Conservation (phyloP, 441 rosid species). For the Gossypium laxum region DNA sequence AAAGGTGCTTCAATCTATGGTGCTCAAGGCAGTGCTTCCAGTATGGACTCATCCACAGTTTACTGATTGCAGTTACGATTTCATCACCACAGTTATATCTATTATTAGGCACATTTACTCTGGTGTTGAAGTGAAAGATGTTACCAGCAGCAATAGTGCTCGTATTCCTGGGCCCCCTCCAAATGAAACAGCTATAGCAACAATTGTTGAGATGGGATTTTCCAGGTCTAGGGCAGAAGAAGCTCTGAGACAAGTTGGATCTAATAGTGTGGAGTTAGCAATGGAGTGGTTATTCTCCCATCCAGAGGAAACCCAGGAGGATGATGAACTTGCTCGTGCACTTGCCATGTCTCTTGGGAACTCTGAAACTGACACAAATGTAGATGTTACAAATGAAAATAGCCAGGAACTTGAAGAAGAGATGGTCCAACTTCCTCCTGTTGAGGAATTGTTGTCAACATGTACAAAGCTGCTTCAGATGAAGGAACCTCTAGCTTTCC, state of each 20-base stretch:
- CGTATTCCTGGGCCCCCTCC: conserved; percentile 84
- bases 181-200: conserved; percentile 72
- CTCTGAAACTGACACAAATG: conserved; percentile 70
- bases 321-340: conserved; percentile 98
- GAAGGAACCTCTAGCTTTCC: conserved; percentile 85
- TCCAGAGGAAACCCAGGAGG: conserved; percentile 86
- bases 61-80: conserved; percentile 72
- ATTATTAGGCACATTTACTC: conserved; percentile 81
- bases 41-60: conserved; percentile 88
- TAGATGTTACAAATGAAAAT: conserved; percentile 42
- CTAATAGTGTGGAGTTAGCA: conserved; percentile 91
- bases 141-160: conserved; percentile 37
- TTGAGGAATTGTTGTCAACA: conserved; percentile 77
- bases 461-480: conserved; percentile 80
- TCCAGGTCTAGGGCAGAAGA: conserved; percentile 92
- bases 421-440: conserved; percentile 73
- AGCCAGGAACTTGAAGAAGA: conserved; percentile 61
- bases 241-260: conserved; percentile 91
- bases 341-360: conserved; percentile 95
- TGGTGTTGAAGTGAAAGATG: conserved; percentile 89
- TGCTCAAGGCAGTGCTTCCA: conserved; percentile 86
- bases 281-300: conserved; percentile 98
- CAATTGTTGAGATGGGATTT: conserved; percentile 98
- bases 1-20: conserved; percentile 88
- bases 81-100: conserved; percentile 65